phyloP scores from a whole-genome alignment of 768 basidiomycete genomes.

The Boletellus sp. region DNA sequence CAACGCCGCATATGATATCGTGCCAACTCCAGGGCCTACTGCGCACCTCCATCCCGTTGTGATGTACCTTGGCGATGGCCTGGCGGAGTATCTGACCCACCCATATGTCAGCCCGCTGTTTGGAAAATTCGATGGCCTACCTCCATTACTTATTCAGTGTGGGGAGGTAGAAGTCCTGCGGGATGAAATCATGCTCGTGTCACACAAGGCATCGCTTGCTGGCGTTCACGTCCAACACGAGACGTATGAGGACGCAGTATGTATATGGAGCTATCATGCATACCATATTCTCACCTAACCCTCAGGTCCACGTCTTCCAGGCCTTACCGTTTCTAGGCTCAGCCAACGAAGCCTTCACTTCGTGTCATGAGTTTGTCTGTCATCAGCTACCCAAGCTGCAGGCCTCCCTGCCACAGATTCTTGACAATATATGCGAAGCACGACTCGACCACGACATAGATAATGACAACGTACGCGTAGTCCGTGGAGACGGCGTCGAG shows the following conservation, averaged over 20 bases:
- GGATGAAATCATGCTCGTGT: constrained; percentile 87
- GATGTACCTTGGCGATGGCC: constrained; percentile 84
- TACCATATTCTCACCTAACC: neutral
- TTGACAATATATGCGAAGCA: constrained; percentile 54
- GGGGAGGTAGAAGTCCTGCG: constrained; percentile 95
- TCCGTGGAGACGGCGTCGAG: constrained; percentile 71
- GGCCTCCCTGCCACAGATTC: constrained; percentile 45
- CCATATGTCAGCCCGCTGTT: constrained; percentile 96
- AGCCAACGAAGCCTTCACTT: constrained; percentile 61
- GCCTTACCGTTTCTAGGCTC: constrained; percentile 75
- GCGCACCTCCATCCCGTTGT: constrained; percentile 92
- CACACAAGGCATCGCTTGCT: constrained; percentile 86
- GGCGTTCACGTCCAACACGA: constrained; percentile 88
- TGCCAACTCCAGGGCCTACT: constrained; percentile 64
- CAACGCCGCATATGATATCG: constrained; percentile 82
- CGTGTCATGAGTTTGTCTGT: constrained; percentile 67
- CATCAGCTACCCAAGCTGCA: constrained; percentile 54
- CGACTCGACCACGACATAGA: constrained; percentile 68
- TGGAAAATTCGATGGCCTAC: constrained; percentile 80
- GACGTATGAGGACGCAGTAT: constrained; percentile 84
- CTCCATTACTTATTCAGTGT: constrained; percentile 86
- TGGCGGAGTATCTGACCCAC: constrained; percentile 84
- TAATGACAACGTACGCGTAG: constrained; percentile 60
- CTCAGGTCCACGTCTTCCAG: constrained; percentile 88
- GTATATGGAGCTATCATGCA: constrained; percentile 22